These are phyloP conservation scores for Metarhizium guizhouense DNA, from an alignment of 2,329 filamentous ascomycete genomes.

Conservation along the genomic window DNA sequence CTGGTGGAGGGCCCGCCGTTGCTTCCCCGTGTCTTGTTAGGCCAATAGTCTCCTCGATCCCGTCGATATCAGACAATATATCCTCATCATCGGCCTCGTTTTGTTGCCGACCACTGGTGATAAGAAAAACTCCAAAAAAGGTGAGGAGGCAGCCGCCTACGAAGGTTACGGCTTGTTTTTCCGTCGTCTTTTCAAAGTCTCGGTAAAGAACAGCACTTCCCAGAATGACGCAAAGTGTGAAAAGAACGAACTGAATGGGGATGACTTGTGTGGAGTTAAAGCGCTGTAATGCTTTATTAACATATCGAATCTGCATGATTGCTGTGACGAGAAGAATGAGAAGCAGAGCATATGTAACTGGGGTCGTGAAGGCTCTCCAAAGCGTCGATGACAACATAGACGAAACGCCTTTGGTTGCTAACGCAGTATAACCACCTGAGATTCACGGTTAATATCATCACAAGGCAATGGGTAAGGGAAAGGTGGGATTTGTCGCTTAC, in stretches of 20 bases:
- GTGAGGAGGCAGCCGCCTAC: conserved; percentile 84
- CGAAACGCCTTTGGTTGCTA: conserved; percentile 93
- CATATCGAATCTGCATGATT: conserved; percentile 93
- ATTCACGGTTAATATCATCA: neutral
- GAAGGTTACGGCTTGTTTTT: conserved; percentile 71
- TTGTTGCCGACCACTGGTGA: conserved; percentile 71
- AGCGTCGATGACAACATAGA: conserved; percentile 89
- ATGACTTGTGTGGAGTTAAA: conserved; percentile 98
- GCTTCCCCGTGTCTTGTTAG: conserved; percentile 40
- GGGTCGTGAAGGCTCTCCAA: conserved; percentile 81
- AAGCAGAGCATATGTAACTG: conserved; percentile 81
- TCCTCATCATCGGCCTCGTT: conserved; percentile 53
- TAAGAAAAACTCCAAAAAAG: conserved; percentile 94
- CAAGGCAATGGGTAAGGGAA: neutral
- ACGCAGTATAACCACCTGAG: conserved; percentile 83
- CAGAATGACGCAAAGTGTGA: conserved; percentile 90
- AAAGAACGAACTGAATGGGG: conserved; percentile 93
- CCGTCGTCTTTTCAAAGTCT: conserved; percentile 79
- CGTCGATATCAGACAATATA: conserved; percentile 44
- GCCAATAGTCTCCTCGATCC: conserved; percentile 55
- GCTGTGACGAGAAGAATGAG: conserved; percentile 74
- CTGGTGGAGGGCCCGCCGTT: conserved; percentile 10
- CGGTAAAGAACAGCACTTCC: conserved; percentile 90
- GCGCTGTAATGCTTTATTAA: conserved; percentile 78
- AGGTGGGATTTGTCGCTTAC: conserved; percentile 38